A percentile compares a stretch with the other conserved stretches of the same genome.
Conservation (phyloP, 2,329 filamentous ascomycete species). For the Cladosporium sp. region DNA sequence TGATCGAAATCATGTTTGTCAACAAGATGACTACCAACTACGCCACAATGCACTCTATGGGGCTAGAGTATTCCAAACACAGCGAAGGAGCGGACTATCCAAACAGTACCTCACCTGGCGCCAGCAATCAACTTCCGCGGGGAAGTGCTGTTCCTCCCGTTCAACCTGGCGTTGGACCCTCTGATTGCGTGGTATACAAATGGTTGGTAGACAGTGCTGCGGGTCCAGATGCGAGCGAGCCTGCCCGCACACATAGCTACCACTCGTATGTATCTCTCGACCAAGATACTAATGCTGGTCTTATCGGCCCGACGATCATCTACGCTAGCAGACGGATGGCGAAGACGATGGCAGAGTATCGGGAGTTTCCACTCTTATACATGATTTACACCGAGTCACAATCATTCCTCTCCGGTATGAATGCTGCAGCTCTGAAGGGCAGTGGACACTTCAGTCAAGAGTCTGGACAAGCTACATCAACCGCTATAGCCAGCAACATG, state of each 20-base stretch:
- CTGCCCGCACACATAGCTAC: slow-evolving; percentile 20
- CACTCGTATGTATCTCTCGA: slow-evolving; percentile 28
- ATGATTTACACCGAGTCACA: slow-evolving; percentile 23
- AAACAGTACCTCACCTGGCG: slow-evolving; percentile 20
- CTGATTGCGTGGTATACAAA: slow-evolving; percentile 26
- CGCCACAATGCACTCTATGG: slow-evolving; percentile 28
- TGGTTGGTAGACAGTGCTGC: slow-evolving; percentile 21
- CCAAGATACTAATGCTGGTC: slow-evolving; percentile 23
- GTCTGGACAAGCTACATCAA: slow-evolving; percentile 1
- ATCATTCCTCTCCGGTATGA: slow-evolving; percentile 24
- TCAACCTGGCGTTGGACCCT: slow-evolving; percentile 13
- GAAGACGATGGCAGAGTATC: slow-evolving; percentile 23
- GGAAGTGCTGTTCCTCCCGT: slow-evolving; percentile 20
- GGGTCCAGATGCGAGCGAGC: slow-evolving; percentile 15
- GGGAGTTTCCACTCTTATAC: slow-evolving; percentile 26
- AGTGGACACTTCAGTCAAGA: neutral
- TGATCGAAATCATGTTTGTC: slow-evolving; percentile 28
- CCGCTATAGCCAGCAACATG: neutral
- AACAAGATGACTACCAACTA: slow-evolving; percentile 24
- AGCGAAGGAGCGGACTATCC: slow-evolving; percentile 24
- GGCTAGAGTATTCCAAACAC: slow-evolving; percentile 23
- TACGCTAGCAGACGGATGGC: slow-evolving; percentile 26
- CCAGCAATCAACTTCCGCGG: slow-evolving; percentile 12
- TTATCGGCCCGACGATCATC: slow-evolving; percentile 25
- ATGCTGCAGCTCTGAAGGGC: slow-evolving; percentile 12